Evolutionary conservation across 1,284 basidiomycete genomes (phyloP).

Genomic region (Microbotryomycetes sp.): DNA sequence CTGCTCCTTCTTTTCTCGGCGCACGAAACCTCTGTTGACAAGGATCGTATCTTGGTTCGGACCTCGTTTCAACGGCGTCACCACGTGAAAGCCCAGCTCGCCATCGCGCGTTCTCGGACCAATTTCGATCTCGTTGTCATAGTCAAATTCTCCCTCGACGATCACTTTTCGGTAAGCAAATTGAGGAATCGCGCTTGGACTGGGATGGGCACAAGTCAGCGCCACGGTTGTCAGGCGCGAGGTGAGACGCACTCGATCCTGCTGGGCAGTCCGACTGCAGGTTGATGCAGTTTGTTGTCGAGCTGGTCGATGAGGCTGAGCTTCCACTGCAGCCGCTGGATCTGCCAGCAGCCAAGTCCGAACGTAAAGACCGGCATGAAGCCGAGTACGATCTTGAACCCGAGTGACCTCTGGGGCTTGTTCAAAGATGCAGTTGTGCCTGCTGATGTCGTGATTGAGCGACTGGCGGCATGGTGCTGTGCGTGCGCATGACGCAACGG

Average conservation of each 20-base stretch:
- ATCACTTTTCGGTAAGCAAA: constrained; percentile 78
- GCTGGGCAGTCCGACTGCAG: constrained; percentile 69
- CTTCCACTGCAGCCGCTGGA: constrained; percentile 89
- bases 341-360: constrained; percentile 88
- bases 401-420: background rate
- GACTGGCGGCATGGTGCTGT: background rate
- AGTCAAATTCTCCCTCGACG: constrained; percentile 68
- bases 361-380: constrained; percentile 86
- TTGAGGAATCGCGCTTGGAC: constrained; percentile 60
- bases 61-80: constrained; percentile 71
- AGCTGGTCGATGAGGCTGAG: constrained; percentile 86
- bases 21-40: constrained; percentile 87
- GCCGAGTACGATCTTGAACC: constrained; percentile 62
- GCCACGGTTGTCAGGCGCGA: background rate
- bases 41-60: constrained; percentile 55
- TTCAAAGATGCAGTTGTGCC: background rate
- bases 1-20: constrained; percentile 45
- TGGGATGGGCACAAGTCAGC: constrained; percentile 18
- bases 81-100: constrained; percentile 74
- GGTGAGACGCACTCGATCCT: constrained; percentile 67
- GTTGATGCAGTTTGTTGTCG: constrained; percentile 76
- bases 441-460: background rate
- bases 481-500: background rate
- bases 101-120: constrained; percentile 82
- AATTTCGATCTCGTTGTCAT: constrained; percentile 67